These are phyloP conservation scores for Clavariopsis aquatica DNA, from an alignment of 495 filamentous ascomycete genomes.

Conservation along the genomic window DNA sequence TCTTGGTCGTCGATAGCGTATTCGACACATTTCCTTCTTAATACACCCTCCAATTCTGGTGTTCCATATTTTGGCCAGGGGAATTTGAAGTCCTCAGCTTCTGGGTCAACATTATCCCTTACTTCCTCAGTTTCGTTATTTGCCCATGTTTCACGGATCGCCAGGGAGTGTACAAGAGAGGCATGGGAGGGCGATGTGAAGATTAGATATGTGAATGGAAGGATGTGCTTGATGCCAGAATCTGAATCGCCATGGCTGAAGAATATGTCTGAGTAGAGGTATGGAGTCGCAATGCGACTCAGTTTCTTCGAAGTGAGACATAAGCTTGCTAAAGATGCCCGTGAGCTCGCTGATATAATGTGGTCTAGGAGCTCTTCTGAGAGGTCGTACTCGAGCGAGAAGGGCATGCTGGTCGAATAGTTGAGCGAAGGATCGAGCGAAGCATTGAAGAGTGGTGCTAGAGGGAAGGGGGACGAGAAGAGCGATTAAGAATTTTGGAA, in stretches of 20 bases:
- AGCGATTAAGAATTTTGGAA: too few relatives aligned
- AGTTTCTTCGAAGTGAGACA: slow-evolving; percentile 1
- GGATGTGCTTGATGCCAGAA: not conserved
- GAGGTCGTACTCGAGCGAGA: not conserved
- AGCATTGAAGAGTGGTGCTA: too few relatives aligned
- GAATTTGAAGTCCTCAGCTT: not conserved
- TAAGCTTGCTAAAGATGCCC: not conserved
- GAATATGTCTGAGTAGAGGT: slow-evolving; percentile 3
- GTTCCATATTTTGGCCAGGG: not conserved
- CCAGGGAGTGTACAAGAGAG: slow-evolving; percentile 2
- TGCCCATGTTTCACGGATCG: not conserved
- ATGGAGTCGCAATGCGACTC: slow-evolving; percentile 11
- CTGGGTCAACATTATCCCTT: not conserved
- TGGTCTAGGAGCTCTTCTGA: not conserved
- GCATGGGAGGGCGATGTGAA: slow-evolving; percentile 6
- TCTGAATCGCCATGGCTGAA: not conserved
- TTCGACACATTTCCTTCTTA: not conserved
- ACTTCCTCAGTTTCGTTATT: not conserved
- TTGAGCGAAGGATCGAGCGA: too few relatives aligned
- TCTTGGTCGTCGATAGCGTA: slow-evolving; percentile 5
- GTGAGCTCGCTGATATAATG: not conserved
- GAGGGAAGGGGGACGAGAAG: too few relatives aligned
- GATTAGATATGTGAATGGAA: slow-evolving; percentile 8
- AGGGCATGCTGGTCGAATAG: not conserved
- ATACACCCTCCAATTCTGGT: not conserved